A percentile compares a stretch with the other conserved stretches of the same genome.
Evolutionary conservation across 352 stramenopile species (phyloP).

Genomic region (Blastocystis sp.): DNA sequence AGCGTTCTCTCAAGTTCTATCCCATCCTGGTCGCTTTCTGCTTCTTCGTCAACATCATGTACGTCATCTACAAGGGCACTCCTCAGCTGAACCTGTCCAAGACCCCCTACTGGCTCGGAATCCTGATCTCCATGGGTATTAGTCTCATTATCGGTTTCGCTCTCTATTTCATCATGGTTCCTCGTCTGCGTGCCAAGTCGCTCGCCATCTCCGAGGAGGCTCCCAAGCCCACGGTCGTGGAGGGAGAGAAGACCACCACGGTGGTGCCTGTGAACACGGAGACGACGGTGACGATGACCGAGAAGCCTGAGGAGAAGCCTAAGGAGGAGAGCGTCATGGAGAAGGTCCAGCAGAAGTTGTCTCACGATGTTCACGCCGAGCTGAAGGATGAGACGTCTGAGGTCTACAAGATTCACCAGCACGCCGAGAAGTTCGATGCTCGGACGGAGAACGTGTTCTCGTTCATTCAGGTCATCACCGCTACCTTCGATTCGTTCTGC

Average conservation of each 20-base stretch:
- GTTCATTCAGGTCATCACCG: constrained; percentile 69
- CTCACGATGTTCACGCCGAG: constrained; percentile 60
- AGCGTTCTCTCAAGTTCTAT: constrained; percentile 61
- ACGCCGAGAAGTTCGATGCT: constrained; percentile 62
- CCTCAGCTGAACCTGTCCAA: constrained; percentile 52
- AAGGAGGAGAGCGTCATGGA: background rate
- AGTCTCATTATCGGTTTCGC: constrained; percentile 44
- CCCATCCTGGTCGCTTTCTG: constrained; percentile 64
- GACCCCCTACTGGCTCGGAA: constrained; percentile 17
- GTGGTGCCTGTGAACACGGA: background rate
- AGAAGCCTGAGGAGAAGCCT: background rate
- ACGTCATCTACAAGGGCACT: constrained; percentile 63
- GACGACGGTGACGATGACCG: background rate
- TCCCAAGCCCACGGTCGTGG: background rate
- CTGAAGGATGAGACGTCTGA: constrained; percentile 58
- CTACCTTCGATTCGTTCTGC: constrained; percentile 67
- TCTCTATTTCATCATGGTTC: constrained; percentile 46
- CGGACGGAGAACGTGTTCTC: constrained; percentile 64
- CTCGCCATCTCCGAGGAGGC: constrained; percentile 7
- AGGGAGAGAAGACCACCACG: background rate
- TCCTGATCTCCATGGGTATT: constrained; percentile 52
- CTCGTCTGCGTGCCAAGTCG: constrained; percentile 37
- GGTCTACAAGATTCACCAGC: constrained; percentile 59
- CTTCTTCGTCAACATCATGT: constrained; percentile 63
- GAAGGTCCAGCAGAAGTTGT: constrained; percentile 53